Evolutionary conservation across 2,329 filamentous ascomycete genomes (phyloP).

Genomic region (Ramichloridium luteum): DNA sequence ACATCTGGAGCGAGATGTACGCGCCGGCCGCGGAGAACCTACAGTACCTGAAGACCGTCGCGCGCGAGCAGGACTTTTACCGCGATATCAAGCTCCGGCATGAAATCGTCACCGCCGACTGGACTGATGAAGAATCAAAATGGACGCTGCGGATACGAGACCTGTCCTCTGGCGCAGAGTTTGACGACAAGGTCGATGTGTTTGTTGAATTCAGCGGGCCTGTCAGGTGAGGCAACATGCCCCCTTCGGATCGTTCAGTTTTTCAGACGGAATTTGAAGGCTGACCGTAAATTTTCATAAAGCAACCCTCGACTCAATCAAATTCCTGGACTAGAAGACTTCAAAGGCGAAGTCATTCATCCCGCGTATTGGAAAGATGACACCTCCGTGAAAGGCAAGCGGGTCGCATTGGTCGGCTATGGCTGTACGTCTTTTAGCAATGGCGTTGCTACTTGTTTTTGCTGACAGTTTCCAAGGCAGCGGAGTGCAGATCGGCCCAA

Average conservation of each 20-base stretch:
- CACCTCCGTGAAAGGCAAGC: conserved; percentile 6
- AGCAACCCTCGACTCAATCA: conserved; percentile 8
- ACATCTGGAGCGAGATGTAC: conserved; percentile 16
- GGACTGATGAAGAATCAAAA: conserved; percentile 10
- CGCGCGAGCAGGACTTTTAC: conserved; percentile 13
- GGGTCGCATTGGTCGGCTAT: conserved; percentile 9
- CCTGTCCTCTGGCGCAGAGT: conserved; percentile 1
- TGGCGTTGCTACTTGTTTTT: too few species aligned
- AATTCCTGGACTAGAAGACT: conserved; percentile 7
- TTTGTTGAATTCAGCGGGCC: conserved; percentile 11
- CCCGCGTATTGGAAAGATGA: conserved; percentile 8
- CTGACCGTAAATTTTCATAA: too few species aligned
- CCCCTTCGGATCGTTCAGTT: too few species aligned
- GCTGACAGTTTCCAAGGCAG: too few species aligned
- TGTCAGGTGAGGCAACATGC: conserved; percentile 6
- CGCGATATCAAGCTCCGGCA: conserved; percentile 12
- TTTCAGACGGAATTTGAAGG: too few species aligned
- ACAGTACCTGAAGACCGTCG: conserved; percentile 11
- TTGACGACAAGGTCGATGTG: conserved; percentile 9
- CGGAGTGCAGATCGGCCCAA: conserved; percentile 10
- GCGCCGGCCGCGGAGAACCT: conserved; percentile 14
- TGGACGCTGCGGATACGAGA: conserved; percentile 10
- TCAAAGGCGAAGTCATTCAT: conserved; percentile 11
- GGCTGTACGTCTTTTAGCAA: conserved; percentile 8
- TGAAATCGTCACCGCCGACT: conserved; percentile 9